Evolutionary conservation across 1,284 basidiomycete genomes (phyloP).

Genomic region (Uromyces viciae-fabae): DNA sequence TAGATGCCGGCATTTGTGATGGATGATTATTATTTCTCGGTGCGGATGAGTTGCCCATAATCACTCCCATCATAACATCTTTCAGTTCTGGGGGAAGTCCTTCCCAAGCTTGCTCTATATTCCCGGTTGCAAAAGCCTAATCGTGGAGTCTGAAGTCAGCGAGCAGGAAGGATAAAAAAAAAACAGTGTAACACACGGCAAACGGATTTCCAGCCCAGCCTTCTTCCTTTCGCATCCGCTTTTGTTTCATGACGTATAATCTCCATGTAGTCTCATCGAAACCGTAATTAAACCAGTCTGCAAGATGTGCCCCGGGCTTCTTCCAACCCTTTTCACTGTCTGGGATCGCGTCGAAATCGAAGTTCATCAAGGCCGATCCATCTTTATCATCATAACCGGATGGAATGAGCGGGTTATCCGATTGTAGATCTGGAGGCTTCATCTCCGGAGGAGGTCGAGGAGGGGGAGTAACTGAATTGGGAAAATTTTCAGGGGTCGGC

Average conservation of each 20-base stretch:
- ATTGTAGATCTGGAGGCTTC: constrained; percentile 15
- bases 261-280: constrained; percentile 97
- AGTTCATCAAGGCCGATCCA: constrained; percentile 58
- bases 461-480: constrained; percentile 19
- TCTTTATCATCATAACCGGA: constrained; percentile 42
- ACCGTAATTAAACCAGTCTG: constrained; percentile 99
- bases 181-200: constrained; percentile 25
- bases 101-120: constrained; percentile 42
- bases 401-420: constrained; percentile 11
- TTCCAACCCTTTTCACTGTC: constrained; percentile 76
- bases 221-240: constrained; percentile 16
- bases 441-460: constrained; percentile 8
- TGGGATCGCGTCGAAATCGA: constrained; percentile 72
- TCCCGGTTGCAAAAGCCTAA: constrained; percentile 36
- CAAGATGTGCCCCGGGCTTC: constrained; percentile 82
- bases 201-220: constrained; percentile 40
- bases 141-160: neutral
- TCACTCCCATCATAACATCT: constrained; percentile 41
- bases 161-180: neutral
- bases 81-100: constrained; percentile 30
- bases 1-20: constrained; percentile 27
- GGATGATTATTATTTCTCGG: constrained; percentile 33
- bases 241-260: constrained; percentile 77
- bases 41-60: constrained; percentile 31
- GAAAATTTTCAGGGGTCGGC: constrained; percentile 40